Evolutionary conservation across 2,329 filamentous ascomycete species (phyloP), one percentile per base, ranked within the genome.

Genomic region (Penicillium sp.): DNA sequence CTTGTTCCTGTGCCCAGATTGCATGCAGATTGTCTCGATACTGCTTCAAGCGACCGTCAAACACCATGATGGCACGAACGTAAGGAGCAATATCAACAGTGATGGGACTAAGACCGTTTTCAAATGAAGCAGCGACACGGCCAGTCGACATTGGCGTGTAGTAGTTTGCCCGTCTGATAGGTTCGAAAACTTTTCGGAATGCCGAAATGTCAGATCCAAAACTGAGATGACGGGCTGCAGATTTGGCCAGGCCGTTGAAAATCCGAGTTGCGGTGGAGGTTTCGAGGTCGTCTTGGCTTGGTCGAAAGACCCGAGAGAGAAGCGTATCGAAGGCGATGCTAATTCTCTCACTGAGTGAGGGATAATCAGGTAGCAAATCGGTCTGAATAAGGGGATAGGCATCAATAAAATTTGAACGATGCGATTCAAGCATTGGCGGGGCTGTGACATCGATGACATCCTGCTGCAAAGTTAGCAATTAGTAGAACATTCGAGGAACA

Each of bases 1-100:
- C 10, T 73, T 76, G 45, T 22, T 47, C 42, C 22, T 80, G 75
- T 35, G 75, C 78, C 9, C 85, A 64, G 1, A 87, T 61, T 37
- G 71, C 78, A 47, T 77, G 79, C 7, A 85, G 62, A 12, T 74
- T 73, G 6, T 76, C 59, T 8, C 86, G 76, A 47, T 86, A 77
- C 44, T 78, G 70, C 54, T 87, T 82, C 1, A 92, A 73, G 1
- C 72, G 73, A 13, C 79, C 68, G 51, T 96, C 90, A 56, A 82
- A 84, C 0, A 80, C 73, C 2, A 90, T 80, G 42, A 98, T 96
- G 25, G 75, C 74, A 8, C 93, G 84, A n/a, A 96, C 77, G 60
- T 86, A 96, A 0, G 93, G 92, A 0, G 88, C 89, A 2, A 96
- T 71, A 47, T 98, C 92, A 9, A 82, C 68, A 0, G 77, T 73